Base-by-base conservation (phyloP, 495 filamentous ascomycete species). In the Hypoxylon rickii region DNA sequence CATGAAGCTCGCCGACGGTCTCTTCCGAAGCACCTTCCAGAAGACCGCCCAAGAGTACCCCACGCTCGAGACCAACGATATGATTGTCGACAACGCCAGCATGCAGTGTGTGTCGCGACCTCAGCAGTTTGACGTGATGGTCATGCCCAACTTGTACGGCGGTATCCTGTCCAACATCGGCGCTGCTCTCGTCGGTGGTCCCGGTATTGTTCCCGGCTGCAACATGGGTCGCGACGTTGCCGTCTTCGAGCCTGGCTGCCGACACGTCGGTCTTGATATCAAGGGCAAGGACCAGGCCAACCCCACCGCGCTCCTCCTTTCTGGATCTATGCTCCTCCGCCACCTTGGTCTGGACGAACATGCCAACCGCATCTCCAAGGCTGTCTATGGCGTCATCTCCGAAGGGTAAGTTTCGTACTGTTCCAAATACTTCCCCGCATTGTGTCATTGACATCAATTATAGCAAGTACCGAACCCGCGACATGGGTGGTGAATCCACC, bases 111-210 rank as follows among this genome's bases (percentile, higher is more conserved):
- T 97, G 49, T 92, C 89, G 44, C 79, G 83, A 46, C 94, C 94
- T 53, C 94, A 98, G 79, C 94, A 98, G 76, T 97, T 97, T 68
- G 95, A 97, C 73, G 94, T 98, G 60, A 89, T 98, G 89, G 94
- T 98, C 70, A 98, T 98, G 94, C 94, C 94, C 51, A 98, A 98
- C 78, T 79, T 98, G 69, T 98, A 98, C 79, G 94, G 94, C 73
- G 95, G 95, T 61, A 98, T 98, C 67, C 79, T 98, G 52, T 97
- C 95, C 74, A 98, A 98, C 82, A 93, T 98, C 64, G 95, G 91
- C 66, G 94, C 94, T 66, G 94, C 94, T 51, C 88, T 98, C n/a
- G 94, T 98, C 65, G 94, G 94, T 71, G 94, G 94, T 36, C 94
- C 94, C 19, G 94, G 94, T 76, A 87, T 98, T 48, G 93, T 98